These are phyloP conservation scores for Kokia cookei DNA, from an alignment of 441 rosid species.

Conservation along the genomic window DNA sequence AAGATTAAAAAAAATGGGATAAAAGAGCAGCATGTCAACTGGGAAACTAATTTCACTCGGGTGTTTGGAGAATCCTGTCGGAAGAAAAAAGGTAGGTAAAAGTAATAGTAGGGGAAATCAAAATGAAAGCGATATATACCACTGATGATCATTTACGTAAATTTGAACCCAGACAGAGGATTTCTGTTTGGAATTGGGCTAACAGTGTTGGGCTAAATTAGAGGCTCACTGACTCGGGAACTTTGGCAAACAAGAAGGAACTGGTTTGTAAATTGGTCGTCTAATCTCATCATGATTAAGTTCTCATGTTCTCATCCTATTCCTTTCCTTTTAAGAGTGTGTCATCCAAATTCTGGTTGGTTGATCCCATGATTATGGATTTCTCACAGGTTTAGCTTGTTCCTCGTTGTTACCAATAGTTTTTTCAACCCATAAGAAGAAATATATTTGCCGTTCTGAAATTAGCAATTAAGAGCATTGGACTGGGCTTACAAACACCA, in stretches of 20 bases:
- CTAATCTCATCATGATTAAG: not conserved
- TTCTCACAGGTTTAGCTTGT: not conserved
- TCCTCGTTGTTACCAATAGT: not conserved
- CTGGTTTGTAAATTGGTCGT: not conserved
- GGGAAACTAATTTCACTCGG: not conserved
- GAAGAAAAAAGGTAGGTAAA: not conserved
- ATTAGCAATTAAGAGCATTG: no score
- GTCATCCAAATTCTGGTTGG: not conserved
- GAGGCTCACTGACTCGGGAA: not conserved
- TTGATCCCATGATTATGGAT: not conserved
- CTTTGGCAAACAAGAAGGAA: not conserved
- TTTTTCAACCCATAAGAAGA: no score
- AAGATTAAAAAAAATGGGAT: not conserved
- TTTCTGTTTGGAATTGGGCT: not conserved
- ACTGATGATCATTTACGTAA: not conserved
- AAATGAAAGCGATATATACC: no score
- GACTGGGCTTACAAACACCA: no score
- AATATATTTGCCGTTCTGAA: no score
- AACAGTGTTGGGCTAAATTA: not conserved
- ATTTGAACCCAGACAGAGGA: not conserved
- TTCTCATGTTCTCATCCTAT: not conserved
- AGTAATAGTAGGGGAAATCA: no score
- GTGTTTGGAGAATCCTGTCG: not conserved
- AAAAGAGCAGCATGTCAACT: slow-evolving; percentile 9
- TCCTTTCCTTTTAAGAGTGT: not conserved